Conservation (phyloP, 352 stramenopile genomes). For the Pythium periplocum region DNA sequence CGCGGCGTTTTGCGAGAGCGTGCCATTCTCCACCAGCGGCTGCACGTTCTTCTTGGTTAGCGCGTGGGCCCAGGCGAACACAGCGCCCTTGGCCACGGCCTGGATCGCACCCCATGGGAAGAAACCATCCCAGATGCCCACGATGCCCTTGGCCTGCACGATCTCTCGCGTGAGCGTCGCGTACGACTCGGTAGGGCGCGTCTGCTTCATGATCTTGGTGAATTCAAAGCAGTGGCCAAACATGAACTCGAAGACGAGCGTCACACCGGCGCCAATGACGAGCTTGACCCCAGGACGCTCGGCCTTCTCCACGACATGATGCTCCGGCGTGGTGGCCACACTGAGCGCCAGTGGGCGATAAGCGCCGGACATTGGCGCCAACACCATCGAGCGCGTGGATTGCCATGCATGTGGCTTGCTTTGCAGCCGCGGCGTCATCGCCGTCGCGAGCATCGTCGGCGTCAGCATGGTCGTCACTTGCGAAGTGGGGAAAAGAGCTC, state of each 20-base stretch:
- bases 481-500: not conserved
- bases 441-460: too few relatives aligned
- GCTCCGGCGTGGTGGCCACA: not conserved
- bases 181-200: constrained; percentile 78
- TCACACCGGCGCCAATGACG: constrained; percentile 79
- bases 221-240: constrained; percentile 92
- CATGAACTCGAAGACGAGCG: constrained; percentile 84
- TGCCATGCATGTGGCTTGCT: not conserved
- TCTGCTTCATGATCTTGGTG: constrained; percentile 94
- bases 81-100: constrained; percentile 84
- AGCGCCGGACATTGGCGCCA: constrained; percentile 18
- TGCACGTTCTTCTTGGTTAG: constrained; percentile 50
- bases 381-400: constrained; percentile 1
- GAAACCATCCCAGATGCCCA: constrained; percentile 92
- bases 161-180: constrained; percentile 73
- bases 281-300: constrained; percentile 77
- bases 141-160: constrained; percentile 83
- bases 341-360: constrained; percentile 18
- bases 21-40: constrained; percentile 49
- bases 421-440: too few relatives aligned
- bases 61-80: constrained; percentile 89
- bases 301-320: constrained; percentile 10
- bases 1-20: constrained; percentile 47
- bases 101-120: constrained; percentile 91
- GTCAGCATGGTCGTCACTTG: too few relatives aligned